These are phyloP conservation scores for Aureobasidium pullulans DNA, from an alignment of 2,329 filamentous ascomycete species.

Conservation along the genomic window DNA sequence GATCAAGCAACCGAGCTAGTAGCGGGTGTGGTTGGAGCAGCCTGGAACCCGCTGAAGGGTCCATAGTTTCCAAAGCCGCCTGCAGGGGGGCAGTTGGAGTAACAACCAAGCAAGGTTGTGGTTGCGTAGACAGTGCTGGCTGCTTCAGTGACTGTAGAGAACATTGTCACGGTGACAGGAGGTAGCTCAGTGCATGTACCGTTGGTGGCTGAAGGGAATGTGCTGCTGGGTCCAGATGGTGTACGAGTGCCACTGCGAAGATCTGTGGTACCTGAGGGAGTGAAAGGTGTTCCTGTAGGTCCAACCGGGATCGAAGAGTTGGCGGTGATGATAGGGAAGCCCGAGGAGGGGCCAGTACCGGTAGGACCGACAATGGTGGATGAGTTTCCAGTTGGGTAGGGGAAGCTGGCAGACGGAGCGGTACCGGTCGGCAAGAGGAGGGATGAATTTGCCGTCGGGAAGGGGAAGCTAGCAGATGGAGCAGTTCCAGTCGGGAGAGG, in stretches of 20 bases:
- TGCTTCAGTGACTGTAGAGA: constrained; percentile 2
- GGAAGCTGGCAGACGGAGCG: constrained; percentile 5
- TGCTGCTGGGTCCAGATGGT: not conserved
- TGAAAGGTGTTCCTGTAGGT: not conserved
- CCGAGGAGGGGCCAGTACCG: not conserved
- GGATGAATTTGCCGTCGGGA: not conserved
- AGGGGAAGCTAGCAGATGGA: not conserved
- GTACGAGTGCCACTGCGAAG: constrained; percentile 3
- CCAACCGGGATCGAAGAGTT: not conserved
- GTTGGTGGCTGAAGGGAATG: not conserved
- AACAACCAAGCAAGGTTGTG: constrained; percentile 16
- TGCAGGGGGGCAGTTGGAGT: constrained; percentile 13
- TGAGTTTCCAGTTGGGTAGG: not conserved
- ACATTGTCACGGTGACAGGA: not conserved
- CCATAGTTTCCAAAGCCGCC: constrained; percentile 8
- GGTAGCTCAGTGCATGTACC: not conserved
- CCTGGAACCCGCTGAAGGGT: not conserved
- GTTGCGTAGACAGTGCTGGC: constrained; percentile 7
- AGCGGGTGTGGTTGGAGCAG: not conserved
- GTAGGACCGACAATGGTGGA: not conserved
- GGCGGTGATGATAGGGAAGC: not conserved
- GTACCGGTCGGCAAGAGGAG: not conserved
- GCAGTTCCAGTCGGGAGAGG: not conserved
- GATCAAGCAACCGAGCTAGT: not conserved
- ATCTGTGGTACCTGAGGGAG: not conserved